phyloP scores from a whole-genome alignment of 176 grass and related monocot species.

The Bothriochloa decipiens region DNA sequence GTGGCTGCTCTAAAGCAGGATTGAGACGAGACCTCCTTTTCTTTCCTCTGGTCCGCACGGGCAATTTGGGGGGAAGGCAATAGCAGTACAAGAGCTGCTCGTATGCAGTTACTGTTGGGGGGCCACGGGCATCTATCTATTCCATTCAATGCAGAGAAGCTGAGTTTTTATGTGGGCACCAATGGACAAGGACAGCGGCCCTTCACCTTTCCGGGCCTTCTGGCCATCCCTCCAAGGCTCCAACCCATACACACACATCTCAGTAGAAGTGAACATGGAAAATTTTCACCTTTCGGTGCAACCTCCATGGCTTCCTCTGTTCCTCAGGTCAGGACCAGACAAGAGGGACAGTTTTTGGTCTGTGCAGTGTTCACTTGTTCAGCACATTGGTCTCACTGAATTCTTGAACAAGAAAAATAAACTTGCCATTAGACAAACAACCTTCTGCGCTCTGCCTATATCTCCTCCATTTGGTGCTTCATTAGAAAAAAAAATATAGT shows the following conservation, averaged over 20 bases:
- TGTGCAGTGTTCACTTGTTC: not conserved
- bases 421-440: not conserved
- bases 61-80: conserved; percentile 32
- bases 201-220: not conserved
- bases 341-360: not conserved
- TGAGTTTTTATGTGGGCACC: conserved; percentile 20
- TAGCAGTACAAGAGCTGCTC: not conserved
- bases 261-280: not conserved
- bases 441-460: not conserved
- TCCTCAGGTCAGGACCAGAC: not conserved
- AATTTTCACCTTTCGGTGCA: conserved; percentile 6
- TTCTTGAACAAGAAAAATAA: not conserved
- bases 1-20: not conserved
- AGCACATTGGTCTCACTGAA: conserved; percentile 3
- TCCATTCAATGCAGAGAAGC: conserved; percentile 24
- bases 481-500: not conserved
- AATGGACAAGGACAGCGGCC: not conserved
- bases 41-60: not conserved
- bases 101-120: conserved; percentile 15
- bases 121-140: conserved; percentile 1
- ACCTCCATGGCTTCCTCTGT: not conserved
- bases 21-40: not conserved
- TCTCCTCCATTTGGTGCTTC: not conserved
- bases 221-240: not conserved
- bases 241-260: not conserved